Conservation (phyloP, 495 filamentous ascomycete species). For the Neurospora tetraspora region DNA sequence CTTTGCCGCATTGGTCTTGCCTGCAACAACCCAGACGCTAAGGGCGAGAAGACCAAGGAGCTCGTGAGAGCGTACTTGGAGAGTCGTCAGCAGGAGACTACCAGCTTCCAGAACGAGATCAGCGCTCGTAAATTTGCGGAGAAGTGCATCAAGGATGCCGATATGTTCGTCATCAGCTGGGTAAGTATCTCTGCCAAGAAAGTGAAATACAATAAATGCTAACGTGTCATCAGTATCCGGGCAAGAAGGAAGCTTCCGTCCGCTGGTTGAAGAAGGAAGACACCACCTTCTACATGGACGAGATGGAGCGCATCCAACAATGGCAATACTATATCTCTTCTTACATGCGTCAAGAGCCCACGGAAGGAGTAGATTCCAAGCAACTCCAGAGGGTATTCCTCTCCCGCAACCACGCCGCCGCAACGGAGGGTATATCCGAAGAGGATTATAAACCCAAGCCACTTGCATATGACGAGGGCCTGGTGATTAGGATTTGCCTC, state of each 20-base stretch:
- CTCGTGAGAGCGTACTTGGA: conserved; percentile 74
- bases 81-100: conserved; percentile 69
- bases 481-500: conserved; percentile 69
- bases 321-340: conserved; percentile 95
- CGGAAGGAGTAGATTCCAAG: conserved; percentile 65
- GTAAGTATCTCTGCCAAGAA: conserved; percentile 42
- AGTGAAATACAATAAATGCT: conserved; percentile 7
- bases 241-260: conserved; percentile 48
- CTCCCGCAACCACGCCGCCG: conserved; percentile 60
- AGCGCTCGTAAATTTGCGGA: conserved; percentile 80
- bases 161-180: conserved; percentile 76
- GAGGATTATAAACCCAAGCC: conserved; percentile 42
- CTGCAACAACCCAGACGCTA: conserved; percentile 69
- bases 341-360: conserved; percentile 77
- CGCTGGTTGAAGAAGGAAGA: conserved; percentile 73
- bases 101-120: conserved; percentile 75
- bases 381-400: conserved; percentile 58
- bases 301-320: conserved; percentile 45
- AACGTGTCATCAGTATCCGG: conserved; percentile 38
- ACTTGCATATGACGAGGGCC: conserved; percentile 57
- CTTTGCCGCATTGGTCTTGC: conserved; percentile 64
- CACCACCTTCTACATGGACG: conserved; percentile 61
- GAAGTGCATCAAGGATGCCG: conserved; percentile 77
- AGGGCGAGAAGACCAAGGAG: conserved; percentile 76
- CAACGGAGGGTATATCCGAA: conserved; percentile 34